These are phyloP conservation scores for Aspergillus hortae DNA, from an alignment of 2,329 filamentous ascomycete genomes.

Conservation along the genomic window DNA sequence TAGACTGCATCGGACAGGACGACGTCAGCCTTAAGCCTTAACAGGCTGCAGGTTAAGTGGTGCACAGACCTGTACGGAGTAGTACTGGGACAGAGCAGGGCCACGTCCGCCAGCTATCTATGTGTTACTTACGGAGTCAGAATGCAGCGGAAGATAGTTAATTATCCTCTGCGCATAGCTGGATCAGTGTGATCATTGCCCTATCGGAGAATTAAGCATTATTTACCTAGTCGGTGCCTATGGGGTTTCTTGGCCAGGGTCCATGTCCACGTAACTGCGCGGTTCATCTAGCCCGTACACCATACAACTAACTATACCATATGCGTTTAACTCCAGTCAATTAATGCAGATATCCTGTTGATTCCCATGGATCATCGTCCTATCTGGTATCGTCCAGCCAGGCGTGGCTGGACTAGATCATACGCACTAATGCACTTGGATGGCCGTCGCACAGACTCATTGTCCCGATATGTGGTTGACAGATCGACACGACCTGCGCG, in stretches of 20 bases:
- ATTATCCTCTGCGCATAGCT: neutral
- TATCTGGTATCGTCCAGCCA: neutral
- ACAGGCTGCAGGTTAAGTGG: constrained; percentile 26
- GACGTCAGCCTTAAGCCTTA: constrained; percentile 37
- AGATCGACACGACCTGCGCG: constrained; percentile 7
- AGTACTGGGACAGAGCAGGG: neutral
- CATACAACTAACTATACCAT: neutral
- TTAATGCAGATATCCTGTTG: too few species aligned
- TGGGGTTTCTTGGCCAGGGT: constrained; percentile 12
- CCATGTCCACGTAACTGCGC: neutral
- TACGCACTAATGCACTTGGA: neutral
- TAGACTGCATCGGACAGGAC: constrained; percentile 11
- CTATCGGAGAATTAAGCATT: constrained; percentile 15
- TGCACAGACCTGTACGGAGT: constrained; percentile 6
- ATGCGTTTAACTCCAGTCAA: neutral
- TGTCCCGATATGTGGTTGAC: neutral
- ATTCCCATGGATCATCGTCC: too few species aligned
- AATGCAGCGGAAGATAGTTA: neutral
- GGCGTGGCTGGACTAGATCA: neutral
- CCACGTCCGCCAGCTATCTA: neutral
- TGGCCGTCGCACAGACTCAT: constrained; percentile 10
- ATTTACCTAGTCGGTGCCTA: constrained; percentile 13
- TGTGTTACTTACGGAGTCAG: neutral
- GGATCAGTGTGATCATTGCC: neutral
- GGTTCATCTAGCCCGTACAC: neutral